These are phyloP conservation scores for Paecilomyces sp. DNA, from an alignment of 2,329 filamentous ascomycete species.

Conservation along the genomic window DNA sequence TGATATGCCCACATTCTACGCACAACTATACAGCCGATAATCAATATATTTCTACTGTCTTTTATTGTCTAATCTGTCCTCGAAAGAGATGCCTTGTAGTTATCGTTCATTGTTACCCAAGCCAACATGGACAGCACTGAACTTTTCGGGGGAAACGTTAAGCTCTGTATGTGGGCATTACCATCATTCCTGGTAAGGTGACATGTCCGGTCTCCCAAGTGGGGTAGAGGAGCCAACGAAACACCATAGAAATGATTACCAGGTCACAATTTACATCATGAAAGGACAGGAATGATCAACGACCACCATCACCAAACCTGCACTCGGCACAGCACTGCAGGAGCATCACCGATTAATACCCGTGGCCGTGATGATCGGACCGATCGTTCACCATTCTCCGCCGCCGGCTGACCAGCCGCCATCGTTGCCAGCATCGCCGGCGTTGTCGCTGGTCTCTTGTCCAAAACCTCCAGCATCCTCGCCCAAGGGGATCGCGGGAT, in stretches of 20 bases:
- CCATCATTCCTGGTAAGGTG: not conserved
- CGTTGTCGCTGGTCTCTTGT: not conserved
- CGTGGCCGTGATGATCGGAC: not conserved
- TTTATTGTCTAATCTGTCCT: too few relatives aligned
- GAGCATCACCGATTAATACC: not conserved
- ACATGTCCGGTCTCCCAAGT: not conserved
- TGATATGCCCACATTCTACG: too few relatives aligned
- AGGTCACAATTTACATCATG: not conserved
- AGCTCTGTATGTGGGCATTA: too few relatives aligned
- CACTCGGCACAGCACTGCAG: not conserved
- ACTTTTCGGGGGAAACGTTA: too few relatives aligned
- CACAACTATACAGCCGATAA: too few relatives aligned
- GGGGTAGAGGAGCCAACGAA: not conserved
- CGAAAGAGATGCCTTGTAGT: too few relatives aligned
- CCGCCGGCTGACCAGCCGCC: not conserved
- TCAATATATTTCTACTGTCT: too few relatives aligned
- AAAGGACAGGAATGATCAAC: not conserved
- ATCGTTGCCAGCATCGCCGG: not conserved
- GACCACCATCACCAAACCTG: not conserved
- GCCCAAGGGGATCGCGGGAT: slow-evolving; percentile 3
- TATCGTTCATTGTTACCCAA: too few relatives aligned
- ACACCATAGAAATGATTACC: not conserved
- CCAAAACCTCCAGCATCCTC: slow-evolving; percentile 1
- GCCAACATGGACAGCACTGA: too few relatives aligned
- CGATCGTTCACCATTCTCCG: not conserved